Percentiles rank a stretch among this genome's conserved stretches.
Conservation (phyloP, 305 asterid species). For the Fraxinus albicans region DNA sequence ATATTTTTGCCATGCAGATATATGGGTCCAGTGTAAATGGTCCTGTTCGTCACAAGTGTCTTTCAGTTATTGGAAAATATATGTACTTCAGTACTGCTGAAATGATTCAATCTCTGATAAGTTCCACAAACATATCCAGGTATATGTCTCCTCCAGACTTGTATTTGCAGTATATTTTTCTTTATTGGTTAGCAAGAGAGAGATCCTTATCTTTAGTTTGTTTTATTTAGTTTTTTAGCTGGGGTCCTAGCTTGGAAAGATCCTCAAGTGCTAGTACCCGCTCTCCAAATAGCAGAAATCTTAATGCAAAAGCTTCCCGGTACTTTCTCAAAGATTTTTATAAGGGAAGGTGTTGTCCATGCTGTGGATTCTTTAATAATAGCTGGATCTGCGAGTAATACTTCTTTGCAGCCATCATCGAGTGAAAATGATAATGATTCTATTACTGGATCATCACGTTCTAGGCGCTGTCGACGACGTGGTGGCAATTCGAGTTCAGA, state of each 20-base stretch:
- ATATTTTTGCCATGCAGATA: conserved; percentile 53
- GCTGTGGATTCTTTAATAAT: conserved; percentile 82
- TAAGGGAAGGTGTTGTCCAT: conserved; percentile 96
- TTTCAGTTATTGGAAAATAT: conserved; percentile 89
- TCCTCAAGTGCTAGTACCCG: conserved; percentile 95
- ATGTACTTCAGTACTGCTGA: conserved; percentile 94
- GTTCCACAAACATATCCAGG: conserved; percentile 84
- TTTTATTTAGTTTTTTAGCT: conserved; percentile 70
- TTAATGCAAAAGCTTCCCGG: conserved; percentile 96
- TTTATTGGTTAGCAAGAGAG: conserved; percentile 4
- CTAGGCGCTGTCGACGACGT: conserved; percentile 82
- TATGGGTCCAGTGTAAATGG: conserved; percentile 98
- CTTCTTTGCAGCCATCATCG: conserved; percentile 53
- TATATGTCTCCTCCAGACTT: conserved; percentile 29
- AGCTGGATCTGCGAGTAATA: conserved; percentile 43
- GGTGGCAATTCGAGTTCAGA: conserved; percentile 57
- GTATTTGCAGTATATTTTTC: conserved; percentile 6
- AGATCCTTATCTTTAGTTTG: conserved; percentile 27
- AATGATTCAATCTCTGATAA: conserved; percentile 74
- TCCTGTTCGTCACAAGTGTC: conserved; percentile 97
- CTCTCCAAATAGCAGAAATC: conserved; percentile 94
- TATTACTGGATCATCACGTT: conserved; percentile 71
- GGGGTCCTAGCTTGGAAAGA: conserved; percentile 99
- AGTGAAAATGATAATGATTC: conserved; percentile 81
- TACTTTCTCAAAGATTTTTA: conserved; percentile 83